A percentile compares a stretch with the other conserved stretches of the same genome.
phyloP scores from a whole-genome alignment of 2,329 filamentous ascomycete genomes.

The Monilinia laxa region DNA sequence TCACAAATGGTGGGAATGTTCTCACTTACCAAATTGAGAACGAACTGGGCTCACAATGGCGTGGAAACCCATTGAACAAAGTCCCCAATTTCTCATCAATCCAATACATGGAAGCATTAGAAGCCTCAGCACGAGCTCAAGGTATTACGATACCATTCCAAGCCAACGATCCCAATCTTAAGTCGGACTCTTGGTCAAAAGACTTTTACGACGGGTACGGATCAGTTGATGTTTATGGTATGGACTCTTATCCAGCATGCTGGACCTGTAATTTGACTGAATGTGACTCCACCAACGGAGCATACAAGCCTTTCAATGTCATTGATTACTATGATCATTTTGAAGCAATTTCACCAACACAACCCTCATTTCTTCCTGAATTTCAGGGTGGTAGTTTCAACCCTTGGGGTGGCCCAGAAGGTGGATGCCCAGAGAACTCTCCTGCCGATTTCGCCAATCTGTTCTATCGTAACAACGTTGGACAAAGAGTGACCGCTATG shows the following conservation, averaged over 20 bases:
- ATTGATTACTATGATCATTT: slow-evolving; percentile 43
- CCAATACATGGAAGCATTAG: slow-evolving; percentile 57
- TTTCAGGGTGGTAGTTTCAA: slow-evolving; percentile 62
- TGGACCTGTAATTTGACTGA: slow-evolving; percentile 64
- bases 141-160: slow-evolving; percentile 59
- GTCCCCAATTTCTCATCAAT: slow-evolving; percentile 50
- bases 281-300: slow-evolving; percentile 59
- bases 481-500: slow-evolving; percentile 57
- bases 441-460: slow-evolving; percentile 61
- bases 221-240: slow-evolving; percentile 53
- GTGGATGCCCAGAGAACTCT: slow-evolving; percentile 47
- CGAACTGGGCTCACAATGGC: slow-evolving; percentile 50
- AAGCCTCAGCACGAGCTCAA: slow-evolving; percentile 53
- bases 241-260: slow-evolving; percentile 57
- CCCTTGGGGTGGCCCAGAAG: slow-evolving; percentile 58
- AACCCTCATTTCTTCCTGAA: slow-evolving; percentile 53
- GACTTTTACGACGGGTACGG: slow-evolving; percentile 57
- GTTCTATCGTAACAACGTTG: slow-evolving; percentile 63
- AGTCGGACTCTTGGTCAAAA: slow-evolving; percentile 57
- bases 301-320: slow-evolving; percentile 50
- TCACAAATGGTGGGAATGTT: slow-evolving; percentile 58
- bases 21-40: slow-evolving; percentile 59
- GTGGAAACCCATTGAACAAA: slow-evolving; percentile 43
- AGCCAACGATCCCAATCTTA: slow-evolving; percentile 61
- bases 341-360: slow-evolving; percentile 37